A percentile compares a stretch with the other conserved stretches of the same genome.
These are phyloP conservation scores for Trifolium pratense DNA, from an alignment of 306 rosid genomes.

Conservation along the genomic window DNA sequence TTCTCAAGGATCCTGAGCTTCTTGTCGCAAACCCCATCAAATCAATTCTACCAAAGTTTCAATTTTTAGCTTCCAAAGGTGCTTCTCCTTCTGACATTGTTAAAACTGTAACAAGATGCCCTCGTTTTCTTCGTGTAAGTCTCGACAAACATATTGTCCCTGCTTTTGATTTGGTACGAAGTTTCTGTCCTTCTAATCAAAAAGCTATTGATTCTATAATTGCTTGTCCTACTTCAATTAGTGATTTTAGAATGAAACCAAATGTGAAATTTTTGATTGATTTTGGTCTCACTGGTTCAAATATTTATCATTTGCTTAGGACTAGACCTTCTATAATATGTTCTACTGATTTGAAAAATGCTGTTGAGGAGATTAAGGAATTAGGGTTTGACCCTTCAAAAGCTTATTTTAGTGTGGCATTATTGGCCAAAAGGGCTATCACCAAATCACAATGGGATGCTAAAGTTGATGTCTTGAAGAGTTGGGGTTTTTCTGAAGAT, in stretches of 20 bases:
- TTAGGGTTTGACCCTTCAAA: constrained; percentile 55
- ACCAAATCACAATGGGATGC: constrained; percentile 44
- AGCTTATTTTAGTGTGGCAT: constrained; percentile 34
- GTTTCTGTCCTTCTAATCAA: constrained; percentile 21
- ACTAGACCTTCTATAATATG: neutral
- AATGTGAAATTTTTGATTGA: constrained; percentile 25
- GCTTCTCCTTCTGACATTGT: constrained; percentile 20
- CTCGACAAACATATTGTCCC: neutral
- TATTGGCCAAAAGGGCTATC: constrained; percentile 19
- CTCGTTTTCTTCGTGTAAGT: neutral
- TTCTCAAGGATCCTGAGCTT: neutral
- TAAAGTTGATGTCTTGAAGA: constrained; percentile 49
- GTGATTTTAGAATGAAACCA: neutral
- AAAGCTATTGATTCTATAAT: neutral
- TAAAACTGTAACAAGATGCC: neutral
- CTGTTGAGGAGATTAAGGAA: constrained; percentile 45
- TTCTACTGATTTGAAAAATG: neutral
- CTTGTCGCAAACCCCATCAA: constrained; percentile 3
- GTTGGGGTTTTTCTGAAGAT: constrained; percentile 69
- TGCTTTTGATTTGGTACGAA: constrained; percentile 1
- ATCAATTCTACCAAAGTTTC: constrained; percentile 27
- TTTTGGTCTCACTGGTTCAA: neutral
- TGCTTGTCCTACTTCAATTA: neutral
- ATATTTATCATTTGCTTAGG: neutral
- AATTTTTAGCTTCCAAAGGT: constrained; percentile 40